A percentile compares a stretch with the other conserved stretches of the same genome.
These are phyloP conservation scores for Takashimella tepidaria DNA, from an alignment of 1,284 basidiomycete species.

Conservation along the genomic window DNA sequence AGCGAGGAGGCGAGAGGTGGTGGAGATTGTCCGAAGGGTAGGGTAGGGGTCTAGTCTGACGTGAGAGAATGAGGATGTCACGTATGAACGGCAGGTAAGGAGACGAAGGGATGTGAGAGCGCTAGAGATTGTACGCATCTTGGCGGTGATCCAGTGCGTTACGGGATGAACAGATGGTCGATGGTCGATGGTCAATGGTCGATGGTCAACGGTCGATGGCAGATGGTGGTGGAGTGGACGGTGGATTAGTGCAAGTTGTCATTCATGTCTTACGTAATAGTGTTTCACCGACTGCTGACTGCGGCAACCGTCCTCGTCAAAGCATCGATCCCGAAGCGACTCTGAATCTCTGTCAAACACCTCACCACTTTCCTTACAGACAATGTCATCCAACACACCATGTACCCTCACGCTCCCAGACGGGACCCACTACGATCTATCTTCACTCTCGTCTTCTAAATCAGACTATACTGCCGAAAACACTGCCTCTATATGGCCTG, in stretches of 20 bases:
- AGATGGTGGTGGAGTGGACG: too few relatives aligned
- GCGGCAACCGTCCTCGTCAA: too few relatives aligned
- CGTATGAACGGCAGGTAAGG: too few relatives aligned
- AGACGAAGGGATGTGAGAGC: constrained; percentile 1
- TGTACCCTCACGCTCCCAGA: constrained; percentile 42
- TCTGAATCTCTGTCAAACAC: too few relatives aligned
- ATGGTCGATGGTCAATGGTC: too few relatives aligned
- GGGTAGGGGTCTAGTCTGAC: too few relatives aligned
- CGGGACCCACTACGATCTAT: constrained; percentile 45
- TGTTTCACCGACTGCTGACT: too few relatives aligned
- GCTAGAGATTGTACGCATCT: constrained; percentile 5
- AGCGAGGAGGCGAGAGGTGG: constrained; percentile 15
- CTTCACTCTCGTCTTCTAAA: constrained; percentile 28
- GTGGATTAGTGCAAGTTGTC: too few relatives aligned
- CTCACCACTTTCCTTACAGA: background rate
- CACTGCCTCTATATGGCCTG: constrained; percentile 1
- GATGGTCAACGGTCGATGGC: too few relatives aligned
- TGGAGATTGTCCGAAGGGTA: constrained; percentile 11
- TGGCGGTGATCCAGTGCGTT: constrained; percentile 2
- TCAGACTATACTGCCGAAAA: constrained; percentile 37
- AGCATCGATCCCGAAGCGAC: too few relatives aligned
- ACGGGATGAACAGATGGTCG: too few relatives aligned
- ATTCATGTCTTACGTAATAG: background rate
- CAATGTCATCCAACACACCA: constrained; percentile 9
- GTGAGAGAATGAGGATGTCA: too few relatives aligned